Percentiles rank a stretch among this genome's conserved stretches.
phyloP scores from a whole-genome alignment of 2,329 filamentous ascomycete genomes.

The Ophiocordyceps camponoti-floridani region DNA sequence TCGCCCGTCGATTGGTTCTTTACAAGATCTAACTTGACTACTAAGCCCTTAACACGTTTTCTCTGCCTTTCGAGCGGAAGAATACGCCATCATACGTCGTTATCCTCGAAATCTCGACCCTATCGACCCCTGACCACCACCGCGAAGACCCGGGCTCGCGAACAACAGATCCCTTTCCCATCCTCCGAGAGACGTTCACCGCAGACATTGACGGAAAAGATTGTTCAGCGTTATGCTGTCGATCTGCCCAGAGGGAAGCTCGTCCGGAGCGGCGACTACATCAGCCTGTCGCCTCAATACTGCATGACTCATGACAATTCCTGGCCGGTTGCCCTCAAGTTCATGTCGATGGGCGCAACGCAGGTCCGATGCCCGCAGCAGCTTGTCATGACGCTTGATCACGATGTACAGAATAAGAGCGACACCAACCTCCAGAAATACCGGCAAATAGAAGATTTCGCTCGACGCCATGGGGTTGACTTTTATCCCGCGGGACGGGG shows the following conservation, averaged over 20 bases:
- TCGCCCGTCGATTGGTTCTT: neutral
- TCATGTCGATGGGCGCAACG: constrained; percentile 61
- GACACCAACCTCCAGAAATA: constrained; percentile 74
- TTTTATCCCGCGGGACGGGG: constrained; percentile 64
- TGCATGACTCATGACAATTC: constrained; percentile 84
- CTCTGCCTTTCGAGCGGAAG: neutral
- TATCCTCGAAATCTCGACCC: neutral
- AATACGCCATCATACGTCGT: neutral
- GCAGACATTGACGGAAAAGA: constrained; percentile 85
- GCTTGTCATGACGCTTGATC: constrained; percentile 70
- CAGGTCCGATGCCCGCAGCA: constrained; percentile 53
- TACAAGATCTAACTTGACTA: neutral
- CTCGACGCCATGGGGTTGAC: constrained; percentile 54
- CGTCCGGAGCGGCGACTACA: constrained; percentile 68
- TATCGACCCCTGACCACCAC: neutral
- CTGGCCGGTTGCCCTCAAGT: constrained; percentile 57
- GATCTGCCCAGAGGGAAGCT: constrained; percentile 57
- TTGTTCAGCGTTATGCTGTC: constrained; percentile 68
- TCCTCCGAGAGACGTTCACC: constrained; percentile 14
- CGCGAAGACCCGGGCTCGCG: neutral
- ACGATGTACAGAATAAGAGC: constrained; percentile 73
- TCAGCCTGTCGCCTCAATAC: constrained; percentile 52
- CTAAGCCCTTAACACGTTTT: neutral
- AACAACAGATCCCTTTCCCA: neutral
- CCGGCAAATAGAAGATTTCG: constrained; percentile 64